Evolutionary conservation across 148 eudicot species (phyloP).

Genomic region (Mesembryanthemum crystallinum): DNA sequence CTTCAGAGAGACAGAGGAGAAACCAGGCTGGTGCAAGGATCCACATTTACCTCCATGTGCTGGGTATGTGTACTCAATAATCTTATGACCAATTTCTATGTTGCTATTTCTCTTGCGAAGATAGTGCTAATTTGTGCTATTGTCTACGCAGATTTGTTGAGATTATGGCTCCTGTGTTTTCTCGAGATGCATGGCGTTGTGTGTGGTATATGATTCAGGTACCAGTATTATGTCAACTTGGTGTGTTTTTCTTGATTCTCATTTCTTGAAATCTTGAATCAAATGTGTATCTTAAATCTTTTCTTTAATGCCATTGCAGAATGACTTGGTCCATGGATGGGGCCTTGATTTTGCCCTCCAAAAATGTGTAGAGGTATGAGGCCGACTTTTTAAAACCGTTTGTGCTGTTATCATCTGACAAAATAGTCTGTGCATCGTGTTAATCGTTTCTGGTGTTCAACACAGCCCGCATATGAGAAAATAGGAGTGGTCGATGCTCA

Average conservation of each 20-base stretch:
- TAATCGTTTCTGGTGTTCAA: constrained; percentile 14
- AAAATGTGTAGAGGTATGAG: constrained; percentile 76
- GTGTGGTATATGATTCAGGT: constrained; percentile 96
- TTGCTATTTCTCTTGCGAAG: background rate
- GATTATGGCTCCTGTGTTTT: constrained; percentile 98
- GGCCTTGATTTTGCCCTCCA: constrained; percentile 85
- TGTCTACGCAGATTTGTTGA: constrained; percentile 66
- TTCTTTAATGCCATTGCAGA: constrained; percentile 43
- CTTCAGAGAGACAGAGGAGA: constrained; percentile 49
- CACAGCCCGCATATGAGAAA: constrained; percentile 78
- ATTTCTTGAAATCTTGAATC: background rate
- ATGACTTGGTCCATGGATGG: constrained; percentile 98
- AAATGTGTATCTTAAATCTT: background rate
- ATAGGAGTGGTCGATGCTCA: constrained; percentile 94
- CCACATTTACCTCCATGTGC: constrained; percentile 86
- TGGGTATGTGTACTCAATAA: constrained; percentile 40
- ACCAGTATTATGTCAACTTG: background rate
- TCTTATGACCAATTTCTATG: background rate
- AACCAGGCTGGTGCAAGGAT: constrained; percentile 62
- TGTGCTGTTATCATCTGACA: background rate
- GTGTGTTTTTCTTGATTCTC: background rate
- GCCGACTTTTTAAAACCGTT: background rate
- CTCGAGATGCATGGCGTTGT: constrained; percentile 88
- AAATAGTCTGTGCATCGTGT: background rate
- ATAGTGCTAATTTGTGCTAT: background rate